Conservation (phyloP, 2,329 filamentous ascomycete species). For the Aspergillus sp. region DNA sequence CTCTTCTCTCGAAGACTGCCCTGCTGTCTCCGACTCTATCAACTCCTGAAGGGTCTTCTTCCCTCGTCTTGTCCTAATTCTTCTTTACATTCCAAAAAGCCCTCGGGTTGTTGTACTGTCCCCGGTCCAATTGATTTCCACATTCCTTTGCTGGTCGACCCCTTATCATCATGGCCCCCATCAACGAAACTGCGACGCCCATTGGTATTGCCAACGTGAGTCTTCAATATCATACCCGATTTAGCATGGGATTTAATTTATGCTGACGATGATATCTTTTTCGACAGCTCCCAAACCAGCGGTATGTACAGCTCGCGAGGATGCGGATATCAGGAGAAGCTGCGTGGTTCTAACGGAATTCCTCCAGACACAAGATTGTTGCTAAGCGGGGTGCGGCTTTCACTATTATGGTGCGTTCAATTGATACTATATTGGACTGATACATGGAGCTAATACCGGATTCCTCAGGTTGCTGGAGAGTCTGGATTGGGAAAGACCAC, state of each 20-base stretch:
- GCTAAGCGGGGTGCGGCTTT: slow-evolving; percentile 91
- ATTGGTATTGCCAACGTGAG: slow-evolving; percentile 74
- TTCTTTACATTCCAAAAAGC: not conserved
- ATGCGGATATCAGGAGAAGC: not conserved
- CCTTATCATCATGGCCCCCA: slow-evolving; percentile 53
- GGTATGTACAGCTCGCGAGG: slow-evolving; percentile 48
- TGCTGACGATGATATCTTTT: slow-evolving; percentile 32
- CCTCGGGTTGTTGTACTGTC: slow-evolving; percentile 11
- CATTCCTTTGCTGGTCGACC: slow-evolving; percentile 15
- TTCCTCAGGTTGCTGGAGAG: slow-evolving; percentile 84
- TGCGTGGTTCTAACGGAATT: slow-evolving; percentile 11
- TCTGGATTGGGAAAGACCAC: slow-evolving; percentile 98
- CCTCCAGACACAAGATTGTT: slow-evolving; percentile 66
- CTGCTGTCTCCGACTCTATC: not conserved
- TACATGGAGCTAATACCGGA: slow-evolving; percentile 24
- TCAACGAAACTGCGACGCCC: slow-evolving; percentile 60
- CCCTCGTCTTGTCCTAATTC: not conserved
- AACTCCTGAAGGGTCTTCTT: slow-evolving; percentile 3
- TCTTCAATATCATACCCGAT: slow-evolving; percentile 22
- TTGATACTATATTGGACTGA: not conserved
- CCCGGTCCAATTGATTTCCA: slow-evolving; percentile 17
- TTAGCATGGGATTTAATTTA: not conserved
- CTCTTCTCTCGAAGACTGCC: slow-evolving; percentile 1
- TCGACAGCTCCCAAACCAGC: slow-evolving; percentile 65
- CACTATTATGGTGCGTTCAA: slow-evolving; percentile 85